phyloP scores from a whole-genome alignment of 805 yeast genomes.

The Kuraishia hungarica region DNA sequence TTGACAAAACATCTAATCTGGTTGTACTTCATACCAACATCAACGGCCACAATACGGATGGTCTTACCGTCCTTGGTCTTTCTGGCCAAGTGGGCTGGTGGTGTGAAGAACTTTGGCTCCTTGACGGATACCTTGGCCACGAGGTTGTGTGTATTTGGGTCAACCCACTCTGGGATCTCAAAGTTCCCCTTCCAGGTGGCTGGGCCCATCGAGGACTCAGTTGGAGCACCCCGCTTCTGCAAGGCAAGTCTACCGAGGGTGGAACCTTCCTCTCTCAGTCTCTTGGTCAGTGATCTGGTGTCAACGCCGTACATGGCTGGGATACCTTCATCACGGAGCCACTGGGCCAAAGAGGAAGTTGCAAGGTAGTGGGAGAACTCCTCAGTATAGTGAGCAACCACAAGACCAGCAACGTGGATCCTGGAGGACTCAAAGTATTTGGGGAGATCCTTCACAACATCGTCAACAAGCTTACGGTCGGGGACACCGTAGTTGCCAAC shows the following conservation, averaged over 20 bases:
- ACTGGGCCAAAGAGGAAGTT: slow-evolving; percentile 79
- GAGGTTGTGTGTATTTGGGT: slow-evolving; percentile 86
- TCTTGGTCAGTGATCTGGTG: slow-evolving; percentile 90
- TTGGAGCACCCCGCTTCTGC: slow-evolving; percentile 31
- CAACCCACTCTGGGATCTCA: slow-evolving; percentile 79
- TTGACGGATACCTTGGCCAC: slow-evolving; percentile 84
- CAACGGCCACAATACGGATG: slow-evolving; percentile 80
- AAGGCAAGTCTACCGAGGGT: slow-evolving; percentile 83
- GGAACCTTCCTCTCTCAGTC: slow-evolving; percentile 86
- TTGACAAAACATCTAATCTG: slow-evolving; percentile 94
- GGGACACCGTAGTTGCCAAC: slow-evolving; percentile 99
- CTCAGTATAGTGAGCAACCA: slow-evolving; percentile 95
- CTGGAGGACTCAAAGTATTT: slow-evolving; percentile 87
- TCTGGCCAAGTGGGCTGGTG: slow-evolving; percentile 42
- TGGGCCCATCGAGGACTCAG: slow-evolving; percentile 23
- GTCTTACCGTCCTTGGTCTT: slow-evolving; percentile 68
- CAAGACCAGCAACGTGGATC: slow-evolving; percentile 94
- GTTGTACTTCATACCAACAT: slow-evolving; percentile 97
- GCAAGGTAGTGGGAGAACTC: slow-evolving; percentile 93
- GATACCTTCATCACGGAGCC: slow-evolving; percentile 86
- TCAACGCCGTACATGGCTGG: slow-evolving; percentile 98
- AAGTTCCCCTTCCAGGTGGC: slow-evolving; percentile 55
- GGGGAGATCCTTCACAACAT: slow-evolving; percentile 67
- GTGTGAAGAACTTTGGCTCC: slow-evolving; percentile 70
- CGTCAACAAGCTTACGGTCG: slow-evolving; percentile 70